These are phyloP conservation scores for Pseudocercospora cruenta DNA, from an alignment of 2,329 filamentous ascomycete species.

Conservation along the genomic window DNA sequence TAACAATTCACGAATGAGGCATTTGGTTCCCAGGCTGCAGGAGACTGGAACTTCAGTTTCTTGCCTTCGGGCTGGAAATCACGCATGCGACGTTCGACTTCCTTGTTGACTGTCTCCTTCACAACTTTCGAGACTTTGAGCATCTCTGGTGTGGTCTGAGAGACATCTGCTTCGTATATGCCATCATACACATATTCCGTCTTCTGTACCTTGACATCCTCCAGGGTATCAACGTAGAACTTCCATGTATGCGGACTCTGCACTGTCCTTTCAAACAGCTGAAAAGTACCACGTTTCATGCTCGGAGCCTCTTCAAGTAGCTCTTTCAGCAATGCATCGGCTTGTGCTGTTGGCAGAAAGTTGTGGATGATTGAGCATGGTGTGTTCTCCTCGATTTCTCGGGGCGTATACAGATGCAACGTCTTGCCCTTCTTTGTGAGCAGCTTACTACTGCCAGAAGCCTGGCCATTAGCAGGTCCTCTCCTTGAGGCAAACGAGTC, in stretches of 20 bases:
- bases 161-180: slow-evolving; percentile 69
- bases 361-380: slow-evolving; percentile 93
- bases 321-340: slow-evolving; percentile 74
- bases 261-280: slow-evolving; percentile 86
- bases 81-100: slow-evolving; percentile 72
- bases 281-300: slow-evolving; percentile 74
- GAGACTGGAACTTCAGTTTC: slow-evolving; percentile 78
- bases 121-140: slow-evolving; percentile 70
- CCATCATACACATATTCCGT: slow-evolving; percentile 88
- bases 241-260: slow-evolving; percentile 80
- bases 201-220: slow-evolving; percentile 71
- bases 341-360: slow-evolving; percentile 73
- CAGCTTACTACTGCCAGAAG: slow-evolving; percentile 31
- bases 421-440: slow-evolving; percentile 79
- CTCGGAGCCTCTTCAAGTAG: slow-evolving; percentile 72
- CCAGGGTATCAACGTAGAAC: slow-evolving; percentile 77
- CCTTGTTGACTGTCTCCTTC: slow-evolving; percentile 73
- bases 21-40: slow-evolving; percentile 77
- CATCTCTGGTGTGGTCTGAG: slow-evolving; percentile 75
- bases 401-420: slow-evolving; percentile 78
- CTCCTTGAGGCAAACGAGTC: slow-evolving; percentile 24
- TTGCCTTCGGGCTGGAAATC: slow-evolving; percentile 68
- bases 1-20: slow-evolving; percentile 96
- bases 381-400: slow-evolving; percentile 79
- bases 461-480: not conserved